Evolutionary conservation across 768 basidiomycete genomes (phyloP), one percentile per base, ranked within the genome.

Genomic region (Tulasnella calospora): DNA sequence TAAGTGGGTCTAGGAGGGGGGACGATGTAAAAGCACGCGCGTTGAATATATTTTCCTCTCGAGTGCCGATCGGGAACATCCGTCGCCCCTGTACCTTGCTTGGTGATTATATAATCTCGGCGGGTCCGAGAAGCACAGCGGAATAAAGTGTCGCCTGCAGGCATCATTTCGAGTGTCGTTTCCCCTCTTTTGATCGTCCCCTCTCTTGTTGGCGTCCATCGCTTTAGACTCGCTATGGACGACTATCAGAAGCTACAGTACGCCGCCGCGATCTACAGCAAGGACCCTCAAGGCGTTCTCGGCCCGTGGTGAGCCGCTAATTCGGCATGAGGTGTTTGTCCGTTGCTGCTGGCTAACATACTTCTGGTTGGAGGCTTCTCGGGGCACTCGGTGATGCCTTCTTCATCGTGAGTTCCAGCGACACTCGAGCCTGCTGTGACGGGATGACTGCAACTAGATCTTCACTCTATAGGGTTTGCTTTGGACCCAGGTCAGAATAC

Each of bases 201-300:
- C 61, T 35, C 61, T 67, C 33, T 19, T 1, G 10, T 12, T 67
- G 27, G 23, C 33, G 5, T 27, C 61, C 33, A 15, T 33, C 6
- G 27, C 27, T 10, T 13, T 67, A 30, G 27, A 19, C 61, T 33
- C 10, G 33, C 30, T 0, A 67, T 67, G 61, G 61, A 67, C 61
- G 30, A 67, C 12, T 7, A 33, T 67, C 15, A 23, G 23, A 27
- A 67, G 30, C 13, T 33, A 13, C 10, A 67, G 33, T 67, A 67
- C 6, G 71, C 71, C 10, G 44, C 44, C 1, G 71, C 71, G 3
- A 30, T 46, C 9, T 72, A 72, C 71, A 36, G 30, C 30, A 41
- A 72, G 44, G 71, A 72, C 27, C 71, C 71, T 27, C 30, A 72
- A 40, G 71, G 71, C 36, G 38, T 41, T 72, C 71, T 72, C n/a